These are phyloP conservation scores for Xylariaceae sp. DNA, from an alignment of 2,329 filamentous ascomycete species.

Conservation along the genomic window DNA sequence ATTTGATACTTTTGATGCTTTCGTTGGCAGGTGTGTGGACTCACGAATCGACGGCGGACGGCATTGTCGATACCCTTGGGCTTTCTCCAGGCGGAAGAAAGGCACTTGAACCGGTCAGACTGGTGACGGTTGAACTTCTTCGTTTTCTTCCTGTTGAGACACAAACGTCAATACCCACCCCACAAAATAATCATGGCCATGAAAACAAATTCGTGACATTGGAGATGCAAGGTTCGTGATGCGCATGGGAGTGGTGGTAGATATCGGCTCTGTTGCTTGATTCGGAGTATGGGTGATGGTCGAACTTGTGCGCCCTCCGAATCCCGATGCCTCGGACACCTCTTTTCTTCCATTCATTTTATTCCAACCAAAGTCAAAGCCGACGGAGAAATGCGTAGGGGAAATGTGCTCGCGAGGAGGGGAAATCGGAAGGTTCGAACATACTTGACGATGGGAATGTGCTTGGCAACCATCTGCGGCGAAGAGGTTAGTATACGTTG, in stretches of 20 bases:
- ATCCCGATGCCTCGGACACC: not conserved
- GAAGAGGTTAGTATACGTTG: constrained; percentile 20
- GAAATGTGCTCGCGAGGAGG: constrained; percentile 3
- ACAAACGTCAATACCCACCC: constrained; percentile 35
- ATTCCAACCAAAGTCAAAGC: not conserved
- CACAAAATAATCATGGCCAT: not conserved
- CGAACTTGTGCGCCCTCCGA: not conserved
- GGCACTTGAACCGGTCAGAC: constrained; percentile 93
- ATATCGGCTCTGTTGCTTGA: not conserved
- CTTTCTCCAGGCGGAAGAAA: constrained; percentile 84
- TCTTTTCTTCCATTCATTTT: not conserved
- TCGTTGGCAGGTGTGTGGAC: constrained; percentile 5
- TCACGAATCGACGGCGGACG: constrained; percentile 84
- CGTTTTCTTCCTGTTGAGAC: constrained; percentile 60
- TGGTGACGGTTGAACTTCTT: constrained; percentile 97
- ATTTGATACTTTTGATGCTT: not conserved
- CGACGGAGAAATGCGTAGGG: not conserved
- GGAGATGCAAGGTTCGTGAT: not conserved
- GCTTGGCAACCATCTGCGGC: constrained; percentile 93
- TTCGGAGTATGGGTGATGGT: not conserved
- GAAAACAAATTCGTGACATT: not conserved
- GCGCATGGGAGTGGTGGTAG: not conserved
- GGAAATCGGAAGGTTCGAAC: constrained; percentile 40
- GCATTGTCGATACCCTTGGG: constrained; percentile 99
- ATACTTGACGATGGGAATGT: constrained; percentile 99